Evolutionary conservation across 139 green algal species (phyloP), one percentile per base, ranked within the genome.

Genomic region (Klebsormidium nitens): DNA sequence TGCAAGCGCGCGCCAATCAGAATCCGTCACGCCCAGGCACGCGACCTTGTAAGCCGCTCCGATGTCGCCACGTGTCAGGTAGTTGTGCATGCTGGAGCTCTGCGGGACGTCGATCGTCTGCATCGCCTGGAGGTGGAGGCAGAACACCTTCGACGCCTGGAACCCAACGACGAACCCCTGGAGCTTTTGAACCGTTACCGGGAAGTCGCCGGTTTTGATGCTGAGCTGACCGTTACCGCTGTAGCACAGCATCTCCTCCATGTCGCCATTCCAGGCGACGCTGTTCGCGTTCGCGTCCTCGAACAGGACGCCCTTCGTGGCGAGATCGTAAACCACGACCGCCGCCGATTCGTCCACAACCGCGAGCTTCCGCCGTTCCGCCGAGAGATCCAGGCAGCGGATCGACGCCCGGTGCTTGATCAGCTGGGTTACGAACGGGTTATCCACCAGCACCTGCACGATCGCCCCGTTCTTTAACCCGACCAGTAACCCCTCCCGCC

Each of bases 241-340:
- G 82, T 82, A 95, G 78, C 84, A 91, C 28, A 95, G 82, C 88
- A 93, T 93, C 75, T 91, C 87, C 67, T 92, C 89, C 63, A 87
- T 90, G 49, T 91, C 82, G 8, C 65, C 72, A 81, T 95, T 95
- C 85, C 86, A 95, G 3, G 85, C 81, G 29, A 91, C 89, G 42
- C 83, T 90, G 81, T 88, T 93, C 47, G 81, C 87, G 37, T 84
- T 83, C 58, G 75, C 78, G 36, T 86, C 81, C 73, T 89, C 75
- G 49, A 85, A 90, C 46, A 87, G 19, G 44, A 88, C 42, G 59
- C 84, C 75, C 79, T 90, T 89, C 34, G 86, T 89, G 44, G 78
- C 72, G 59, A 93, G 75, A 78, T 88, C 82, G 77, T 91, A 93
- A 6, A 91, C 84, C 2, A 86, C 65, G 42, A 93, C 74, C 5